Evolutionary conservation across 2,329 filamentous ascomycete species (phyloP).

Genomic region (Pseudonectria foliicola): DNA sequence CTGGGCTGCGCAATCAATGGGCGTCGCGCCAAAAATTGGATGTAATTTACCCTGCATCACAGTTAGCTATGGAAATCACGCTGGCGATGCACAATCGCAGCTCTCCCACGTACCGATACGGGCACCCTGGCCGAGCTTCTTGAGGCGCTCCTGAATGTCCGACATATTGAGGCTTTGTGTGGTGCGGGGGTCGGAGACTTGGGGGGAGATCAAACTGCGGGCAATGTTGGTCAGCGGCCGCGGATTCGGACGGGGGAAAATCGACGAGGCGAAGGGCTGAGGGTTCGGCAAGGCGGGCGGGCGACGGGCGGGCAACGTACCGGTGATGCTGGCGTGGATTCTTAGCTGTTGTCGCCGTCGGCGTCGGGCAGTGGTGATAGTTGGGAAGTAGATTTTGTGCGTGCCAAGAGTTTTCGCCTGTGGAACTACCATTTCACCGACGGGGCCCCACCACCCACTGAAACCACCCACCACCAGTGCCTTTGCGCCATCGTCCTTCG

Average conservation of each 20-base stretch:
- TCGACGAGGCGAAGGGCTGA: constrained; percentile 7
- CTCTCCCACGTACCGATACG: constrained; percentile 57
- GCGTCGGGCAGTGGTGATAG: constrained; percentile 27
- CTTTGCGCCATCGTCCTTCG: too few species aligned
- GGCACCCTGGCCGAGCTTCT: constrained; percentile 48
- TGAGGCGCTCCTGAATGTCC: constrained; percentile 52
- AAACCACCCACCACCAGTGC: too few species aligned
- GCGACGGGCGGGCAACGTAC: constrained; percentile 23
- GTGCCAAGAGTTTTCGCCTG: constrained; percentile 38
- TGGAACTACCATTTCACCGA: constrained; percentile 34
- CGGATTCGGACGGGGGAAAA: constrained; percentile 16
- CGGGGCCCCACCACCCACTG: constrained; percentile 7
- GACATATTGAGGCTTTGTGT: constrained; percentile 39
- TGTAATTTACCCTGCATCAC: constrained; percentile 30
- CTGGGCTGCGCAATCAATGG: constrained; percentile 12
- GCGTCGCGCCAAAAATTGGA: constrained; percentile 7
- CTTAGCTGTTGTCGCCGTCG: constrained; percentile 31
- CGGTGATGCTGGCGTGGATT: constrained; percentile 27
- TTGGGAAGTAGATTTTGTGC: constrained; percentile 36
- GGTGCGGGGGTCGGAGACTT: constrained; percentile 23
- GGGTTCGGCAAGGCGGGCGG: constrained; percentile 10
- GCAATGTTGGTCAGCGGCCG: constrained; percentile 22
- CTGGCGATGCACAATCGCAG: not conserved
- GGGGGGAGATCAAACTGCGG: constrained; percentile 18
- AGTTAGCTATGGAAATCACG: constrained; percentile 9